phyloP scores from a whole-genome alignment of 352 stramenopile genomes.

The Aphanomyces astaci region DNA sequence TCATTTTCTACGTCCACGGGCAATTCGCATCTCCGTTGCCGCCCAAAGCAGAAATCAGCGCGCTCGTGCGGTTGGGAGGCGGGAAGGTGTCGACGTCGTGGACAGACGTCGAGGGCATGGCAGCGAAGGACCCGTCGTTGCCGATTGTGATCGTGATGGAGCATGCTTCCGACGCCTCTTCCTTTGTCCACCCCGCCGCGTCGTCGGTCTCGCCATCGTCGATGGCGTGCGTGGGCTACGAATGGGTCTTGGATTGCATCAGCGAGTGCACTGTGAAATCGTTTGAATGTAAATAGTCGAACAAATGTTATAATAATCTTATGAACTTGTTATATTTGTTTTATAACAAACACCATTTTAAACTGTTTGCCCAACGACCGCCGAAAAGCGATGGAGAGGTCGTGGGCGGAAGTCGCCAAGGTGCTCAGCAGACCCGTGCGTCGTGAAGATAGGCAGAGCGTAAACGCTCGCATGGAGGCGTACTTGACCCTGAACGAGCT shows the following conservation, averaged over 20 bases:
- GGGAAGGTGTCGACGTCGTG: conserved; percentile 48
- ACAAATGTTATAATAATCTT: too few relatives aligned
- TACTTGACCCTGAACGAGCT: conserved; percentile 19
- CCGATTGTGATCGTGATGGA: conserved; percentile 67
- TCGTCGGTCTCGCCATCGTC: conserved; percentile 35
- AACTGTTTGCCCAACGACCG: too few relatives aligned
- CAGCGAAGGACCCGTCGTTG: conserved; percentile 39
- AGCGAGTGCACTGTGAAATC: conserved; percentile 35
- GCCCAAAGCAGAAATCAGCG: conserved; percentile 50
- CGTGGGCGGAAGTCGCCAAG: neutral
- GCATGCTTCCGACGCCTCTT: conserved; percentile 24
- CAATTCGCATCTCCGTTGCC: conserved; percentile 76
- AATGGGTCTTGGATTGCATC: conserved; percentile 83
- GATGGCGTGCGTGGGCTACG: conserved; percentile 65
- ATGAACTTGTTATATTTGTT: too few relatives aligned
- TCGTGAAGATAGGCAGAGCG: neutral
- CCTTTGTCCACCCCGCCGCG: conserved; percentile 15
- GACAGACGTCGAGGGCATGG: conserved; percentile 42
- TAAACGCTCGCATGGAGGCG: conserved; percentile 2
- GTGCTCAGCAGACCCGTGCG: neutral
- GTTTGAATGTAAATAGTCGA: neutral
- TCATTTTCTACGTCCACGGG: conserved; percentile 64
- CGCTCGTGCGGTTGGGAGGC: conserved; percentile 55
- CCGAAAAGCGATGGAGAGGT: neutral
- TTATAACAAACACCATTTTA: too few relatives aligned